Conservation (phyloP, 2,329 filamentous ascomycete genomes). For the Pseudocercospora crystallina region DNA sequence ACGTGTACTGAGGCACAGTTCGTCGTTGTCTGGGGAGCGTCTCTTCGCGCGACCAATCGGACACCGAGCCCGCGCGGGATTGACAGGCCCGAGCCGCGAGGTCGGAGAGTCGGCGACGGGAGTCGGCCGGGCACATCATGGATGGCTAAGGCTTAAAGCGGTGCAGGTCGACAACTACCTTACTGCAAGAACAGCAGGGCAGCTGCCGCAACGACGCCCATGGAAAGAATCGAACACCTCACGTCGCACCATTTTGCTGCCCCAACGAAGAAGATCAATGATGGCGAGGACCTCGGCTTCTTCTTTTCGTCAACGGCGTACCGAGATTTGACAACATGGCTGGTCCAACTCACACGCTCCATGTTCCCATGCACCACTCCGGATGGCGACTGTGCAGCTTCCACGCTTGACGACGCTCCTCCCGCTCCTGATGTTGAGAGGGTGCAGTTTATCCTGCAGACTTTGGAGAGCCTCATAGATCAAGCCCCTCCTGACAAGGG, state of each 20-base stretch:
- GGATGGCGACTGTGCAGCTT: constrained; percentile 30
- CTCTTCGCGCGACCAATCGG: not conserved
- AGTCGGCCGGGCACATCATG: no score
- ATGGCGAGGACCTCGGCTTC: constrained; percentile 73
- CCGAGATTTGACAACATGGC: constrained; percentile 79
- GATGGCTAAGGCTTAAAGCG: no score
- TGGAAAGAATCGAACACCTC: constrained; percentile 13
- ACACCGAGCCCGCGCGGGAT: not conserved
- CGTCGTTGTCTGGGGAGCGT: no score
- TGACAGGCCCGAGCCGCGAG: not conserved
- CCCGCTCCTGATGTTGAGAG: constrained; percentile 54
- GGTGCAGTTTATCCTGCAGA: constrained; percentile 66
- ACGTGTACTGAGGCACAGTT: no score
- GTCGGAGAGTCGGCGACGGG: no score
- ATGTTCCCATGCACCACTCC: constrained; percentile 68
- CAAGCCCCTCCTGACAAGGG: constrained; percentile 82
- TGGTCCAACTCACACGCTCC: constrained; percentile 85
- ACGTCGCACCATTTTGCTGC: constrained; percentile 54
- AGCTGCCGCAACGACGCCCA: no score
- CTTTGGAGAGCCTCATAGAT: constrained; percentile 66
- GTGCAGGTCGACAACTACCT: constrained; percentile 1
- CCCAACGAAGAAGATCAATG: constrained; percentile 80
- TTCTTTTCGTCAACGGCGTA: constrained; percentile 84
- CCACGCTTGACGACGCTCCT: constrained; percentile 51
- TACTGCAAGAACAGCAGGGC: no score